Base-by-base conservation (phyloP, 306 rosid genomes). In the Trifolium fragiferum region DNA sequence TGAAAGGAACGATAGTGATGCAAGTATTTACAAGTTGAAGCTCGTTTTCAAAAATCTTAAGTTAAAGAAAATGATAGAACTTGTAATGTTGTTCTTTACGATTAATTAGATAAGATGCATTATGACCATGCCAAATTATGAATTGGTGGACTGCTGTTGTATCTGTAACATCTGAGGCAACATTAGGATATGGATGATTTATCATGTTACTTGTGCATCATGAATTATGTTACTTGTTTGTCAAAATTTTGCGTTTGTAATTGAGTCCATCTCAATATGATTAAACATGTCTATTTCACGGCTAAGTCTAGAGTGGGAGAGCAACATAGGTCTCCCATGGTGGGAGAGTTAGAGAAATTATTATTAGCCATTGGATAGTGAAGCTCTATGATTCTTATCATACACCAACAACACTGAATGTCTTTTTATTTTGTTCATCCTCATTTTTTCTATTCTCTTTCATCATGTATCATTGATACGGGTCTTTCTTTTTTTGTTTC, bases 161-260 rank as follows among this genome's bases (percentile, higher is more conserved):
- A 75, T 75, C 35, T 21, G 15, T 38, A 6, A 35, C 50, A 51
- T 49, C 49, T 63, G 14, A 74, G 30, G 63, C 51, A 74, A 35
- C 38, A 64, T 50, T n/a, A 32, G 1, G 54, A 21, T 19, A 20
- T 63, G 19, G 72, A 20, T 74, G 72, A 7, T 35, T 44, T 20
- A 65, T 25, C 51, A 38, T 50, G 51, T 63, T 75, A 4, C 7
- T 33, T 14, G 7, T 37, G 30, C 10, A 38, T 18, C 69, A 16
- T 35, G 68, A 13, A 44, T 30, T 12, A 33, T 50, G 18, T 74
- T 51, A 10, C 37, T 46, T 63, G 41, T 12, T 44, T 44, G 50
- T 44, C 50, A 44, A 44, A 44, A 43, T 4, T 12, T 13, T 44
- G 6, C 50, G 12, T 43, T 44, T 44, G 38, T 6, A 12, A 12